phyloP scores from a whole-genome alignment of 495 filamentous ascomycete species.

The Neurospora sp. region DNA sequence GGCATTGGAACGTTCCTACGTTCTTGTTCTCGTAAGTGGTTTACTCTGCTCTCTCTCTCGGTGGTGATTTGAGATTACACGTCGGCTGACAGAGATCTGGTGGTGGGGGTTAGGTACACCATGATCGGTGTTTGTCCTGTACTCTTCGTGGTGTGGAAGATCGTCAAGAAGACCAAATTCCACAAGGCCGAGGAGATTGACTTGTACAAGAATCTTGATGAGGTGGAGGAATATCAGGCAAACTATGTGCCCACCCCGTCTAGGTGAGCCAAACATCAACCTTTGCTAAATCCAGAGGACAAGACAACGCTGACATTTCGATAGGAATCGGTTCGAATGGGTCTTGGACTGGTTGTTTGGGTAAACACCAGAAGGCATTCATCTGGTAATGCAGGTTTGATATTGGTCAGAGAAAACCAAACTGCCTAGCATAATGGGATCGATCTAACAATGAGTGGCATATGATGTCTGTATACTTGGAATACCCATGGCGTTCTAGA shows the following conservation, averaged over 20 bases:
- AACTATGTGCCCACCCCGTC: conserved; percentile 50
- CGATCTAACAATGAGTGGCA: not conserved
- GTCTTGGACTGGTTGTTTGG: conserved; percentile 20
- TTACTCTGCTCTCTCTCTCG: not conserved
- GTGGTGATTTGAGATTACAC: not conserved
- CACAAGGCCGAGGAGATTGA: conserved; percentile 51
- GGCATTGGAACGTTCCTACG: conserved; percentile 54
- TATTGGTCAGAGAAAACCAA: not conserved
- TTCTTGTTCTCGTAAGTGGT: conserved; percentile 62
- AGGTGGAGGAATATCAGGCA: conserved; percentile 64
- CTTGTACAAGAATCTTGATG: conserved; percentile 49
- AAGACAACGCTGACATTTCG: not conserved
- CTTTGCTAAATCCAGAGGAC: not conserved
- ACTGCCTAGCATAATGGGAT: not conserved
- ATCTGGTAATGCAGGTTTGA: not conserved
- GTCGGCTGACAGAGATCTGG: not conserved
- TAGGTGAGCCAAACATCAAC: conserved; percentile 35
- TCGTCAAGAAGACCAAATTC: conserved; percentile 52
- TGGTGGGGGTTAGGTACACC: conserved; percentile 33
- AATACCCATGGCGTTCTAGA: not conserved
- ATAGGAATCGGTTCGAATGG: conserved; percentile 19
- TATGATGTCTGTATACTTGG: not conserved
- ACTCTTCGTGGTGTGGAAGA: conserved; percentile 61
- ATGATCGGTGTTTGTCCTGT: conserved; percentile 59
- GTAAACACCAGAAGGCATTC: not conserved